Base-by-base conservation (phyloP, 169 alveolate genomes). In the Plasmodium reichenowi region DNA sequence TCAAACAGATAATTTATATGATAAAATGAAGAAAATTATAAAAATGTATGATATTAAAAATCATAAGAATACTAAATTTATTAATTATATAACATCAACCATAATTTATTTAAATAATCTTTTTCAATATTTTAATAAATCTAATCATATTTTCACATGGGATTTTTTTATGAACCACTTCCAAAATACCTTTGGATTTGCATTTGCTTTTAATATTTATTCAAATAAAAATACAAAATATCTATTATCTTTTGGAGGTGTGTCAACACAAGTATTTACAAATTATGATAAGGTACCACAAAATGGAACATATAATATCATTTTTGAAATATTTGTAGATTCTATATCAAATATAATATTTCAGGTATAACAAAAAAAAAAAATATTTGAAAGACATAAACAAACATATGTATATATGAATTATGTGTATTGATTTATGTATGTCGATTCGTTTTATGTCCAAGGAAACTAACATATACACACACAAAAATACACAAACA, bases 321-420 rank as follows among this genome's bases (percentile, higher is more conserved):
- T 38, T n/a, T 80, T 68, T 62, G 90, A 80, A 15, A 68, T 80
- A 20, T 80, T 80, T 43, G 83, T 80, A 2, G 90, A 80, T 43
- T 5, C 70, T 52, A 68, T 80, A 10, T 80, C 90, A 26, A 45
- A 20, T 24, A 38, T 67, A 10, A 80, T 80, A 56, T 72, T 80
- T 45, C 80, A 80, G 73, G 90, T 80, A 22, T 5, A 52, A 52
- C n/a, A 52, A 52, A 52, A 52, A 50, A 52, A 52, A 10, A 52
- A 52, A n/a, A 59, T 2, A 15, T 20, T 9, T 20, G 38, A 26
- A 26, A 5, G 5, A 26, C 38, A 26, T 26, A 26, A 26, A 26
- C 0, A 26, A 26, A 26, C 2, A 26, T 26, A 26, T 26, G 5
- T 26, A 26, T 26, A 26, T 26, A 26, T 26, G 38, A 26, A 26